phyloP scores from a whole-genome alignment of 805 yeast genomes.

The Candida parachauliodes region DNA sequence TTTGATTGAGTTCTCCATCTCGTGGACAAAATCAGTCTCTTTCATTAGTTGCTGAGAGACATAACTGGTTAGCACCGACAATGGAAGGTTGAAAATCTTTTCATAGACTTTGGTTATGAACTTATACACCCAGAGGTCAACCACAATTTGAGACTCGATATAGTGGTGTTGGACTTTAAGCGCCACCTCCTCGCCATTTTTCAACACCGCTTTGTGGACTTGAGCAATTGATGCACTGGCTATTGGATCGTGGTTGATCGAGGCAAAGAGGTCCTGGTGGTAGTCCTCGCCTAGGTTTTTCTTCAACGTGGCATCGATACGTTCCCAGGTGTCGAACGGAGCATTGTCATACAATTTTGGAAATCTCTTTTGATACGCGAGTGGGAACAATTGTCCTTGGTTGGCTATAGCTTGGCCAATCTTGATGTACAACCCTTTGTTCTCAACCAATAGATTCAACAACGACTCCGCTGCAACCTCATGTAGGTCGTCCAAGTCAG shows the following conservation, averaged over 20 bases:
- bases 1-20: constrained; percentile 48
- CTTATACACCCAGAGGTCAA: constrained; percentile 60
- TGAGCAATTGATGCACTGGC: constrained; percentile 79
- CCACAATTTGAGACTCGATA: constrained; percentile 54
- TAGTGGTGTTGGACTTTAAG: constrained; percentile 65
- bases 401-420: constrained; percentile 78
- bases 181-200: constrained; percentile 51
- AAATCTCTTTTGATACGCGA: constrained; percentile 57
- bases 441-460: constrained; percentile 24
- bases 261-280: constrained; percentile 30
- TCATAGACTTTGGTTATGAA: constrained; percentile 51
- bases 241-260: constrained; percentile 53
- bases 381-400: constrained; percentile 67
- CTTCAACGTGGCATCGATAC: constrained; percentile 37
- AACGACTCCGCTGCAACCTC: constrained; percentile 48
- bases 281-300: constrained; percentile 14
- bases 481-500: constrained; percentile 49
- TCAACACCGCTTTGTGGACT: constrained; percentile 54
- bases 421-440: constrained; percentile 60
- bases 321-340: constrained; percentile 53
- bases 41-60: constrained; percentile 53
- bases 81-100: constrained; percentile 60
- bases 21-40: constrained; percentile 62
- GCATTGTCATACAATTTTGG: constrained; percentile 63
- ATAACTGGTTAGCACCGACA: constrained; percentile 52